A percentile compares a stretch with the other conserved stretches of the same genome.
phyloP scores from a whole-genome alignment of 164 flowering plant genomes.

The Nelumbo lutea region DNA sequence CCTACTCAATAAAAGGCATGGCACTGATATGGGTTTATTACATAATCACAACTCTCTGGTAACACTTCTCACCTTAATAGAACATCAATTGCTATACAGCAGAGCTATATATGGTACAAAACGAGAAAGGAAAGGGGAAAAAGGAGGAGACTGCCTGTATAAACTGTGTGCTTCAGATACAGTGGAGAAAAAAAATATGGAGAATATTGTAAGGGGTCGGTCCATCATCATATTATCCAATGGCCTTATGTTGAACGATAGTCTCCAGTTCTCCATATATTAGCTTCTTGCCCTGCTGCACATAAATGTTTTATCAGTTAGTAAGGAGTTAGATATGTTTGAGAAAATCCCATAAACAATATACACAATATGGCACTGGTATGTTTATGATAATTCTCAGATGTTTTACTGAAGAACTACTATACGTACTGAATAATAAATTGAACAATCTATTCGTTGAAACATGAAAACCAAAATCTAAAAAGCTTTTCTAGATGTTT shows the following conservation, averaged over 20 bases:
- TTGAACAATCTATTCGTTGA: neutral
- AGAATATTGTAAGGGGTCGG: slow-evolving; percentile 2
- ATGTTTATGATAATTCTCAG: too few relatives aligned
- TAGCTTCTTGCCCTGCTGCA: slow-evolving; percentile 12
- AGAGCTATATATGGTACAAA: slow-evolving; percentile 28
- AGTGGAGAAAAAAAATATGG: slow-evolving; percentile 3
- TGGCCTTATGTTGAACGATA: slow-evolving; percentile 16
- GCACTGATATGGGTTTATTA: slow-evolving; percentile 24
- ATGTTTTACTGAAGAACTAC: too few relatives aligned
- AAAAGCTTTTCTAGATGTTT: too few relatives aligned
- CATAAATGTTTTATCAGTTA: slow-evolving; percentile 12
- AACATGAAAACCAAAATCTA: too few relatives aligned
- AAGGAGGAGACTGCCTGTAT: slow-evolving; percentile 13
- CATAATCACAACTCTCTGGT: slow-evolving; percentile 15
- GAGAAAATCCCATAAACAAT: neutral
- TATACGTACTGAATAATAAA: too few relatives aligned
- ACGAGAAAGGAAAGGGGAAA: slow-evolving; percentile 14
- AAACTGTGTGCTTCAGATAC: slow-evolving; percentile 8
- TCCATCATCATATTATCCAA: slow-evolving; percentile 12
- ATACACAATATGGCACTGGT: too few relatives aligned
- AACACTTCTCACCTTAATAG: slow-evolving; percentile 16
- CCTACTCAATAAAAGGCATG: slow-evolving; percentile 5
- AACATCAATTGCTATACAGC: slow-evolving; percentile 31
- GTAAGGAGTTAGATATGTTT: neutral
- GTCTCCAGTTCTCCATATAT: slow-evolving; percentile 17